Conservation (phyloP, 2,329 filamentous ascomycete genomes). For the Aspergillus amoenus region DNA sequence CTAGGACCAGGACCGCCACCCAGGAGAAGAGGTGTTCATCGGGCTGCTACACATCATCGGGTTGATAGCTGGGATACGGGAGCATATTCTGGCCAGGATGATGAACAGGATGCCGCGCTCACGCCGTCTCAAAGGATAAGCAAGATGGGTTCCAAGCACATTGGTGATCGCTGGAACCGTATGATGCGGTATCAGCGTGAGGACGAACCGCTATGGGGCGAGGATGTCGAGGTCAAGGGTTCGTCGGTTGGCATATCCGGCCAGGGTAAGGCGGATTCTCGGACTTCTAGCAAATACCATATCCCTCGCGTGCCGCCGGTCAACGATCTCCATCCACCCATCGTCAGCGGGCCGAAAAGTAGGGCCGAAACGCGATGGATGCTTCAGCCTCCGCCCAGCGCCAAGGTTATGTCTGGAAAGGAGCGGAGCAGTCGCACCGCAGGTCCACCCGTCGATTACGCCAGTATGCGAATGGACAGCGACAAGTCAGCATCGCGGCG, state of each 20-base stretch:
- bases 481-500: constrained; percentile 8
- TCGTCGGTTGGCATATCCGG: constrained; percentile 54
- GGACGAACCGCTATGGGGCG: constrained; percentile 84
- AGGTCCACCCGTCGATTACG: constrained; percentile 20
- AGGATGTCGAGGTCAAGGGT: constrained; percentile 52
- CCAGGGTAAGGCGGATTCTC: constrained; percentile 36
- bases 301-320: constrained; percentile 67
- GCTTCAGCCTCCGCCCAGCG: constrained; percentile 86
- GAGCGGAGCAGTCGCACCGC: constrained; percentile 42
- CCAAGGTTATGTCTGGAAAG: constrained; percentile 88
- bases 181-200: constrained; percentile 75
- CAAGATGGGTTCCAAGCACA: constrained; percentile 43
- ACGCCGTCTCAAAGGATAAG: constrained; percentile 42
- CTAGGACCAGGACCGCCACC: constrained; percentile 78
- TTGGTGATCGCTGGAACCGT: constrained; percentile 69
- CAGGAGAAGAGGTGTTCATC: constrained; percentile 54
- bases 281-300: constrained; percentile 57
- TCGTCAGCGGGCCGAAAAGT: constrained; percentile 71
- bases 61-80: constrained; percentile 58
- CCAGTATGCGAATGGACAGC: constrained; percentile 13
- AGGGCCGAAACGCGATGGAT: constrained; percentile 81
- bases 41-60: constrained; percentile 44
- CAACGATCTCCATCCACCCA: constrained; percentile 82
- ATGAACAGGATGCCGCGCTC: constrained; percentile 9
- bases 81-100: constrained; percentile 44